phyloP scores from a whole-genome alignment of 2,329 filamentous ascomycete genomes.

The Penicillium sp. region DNA sequence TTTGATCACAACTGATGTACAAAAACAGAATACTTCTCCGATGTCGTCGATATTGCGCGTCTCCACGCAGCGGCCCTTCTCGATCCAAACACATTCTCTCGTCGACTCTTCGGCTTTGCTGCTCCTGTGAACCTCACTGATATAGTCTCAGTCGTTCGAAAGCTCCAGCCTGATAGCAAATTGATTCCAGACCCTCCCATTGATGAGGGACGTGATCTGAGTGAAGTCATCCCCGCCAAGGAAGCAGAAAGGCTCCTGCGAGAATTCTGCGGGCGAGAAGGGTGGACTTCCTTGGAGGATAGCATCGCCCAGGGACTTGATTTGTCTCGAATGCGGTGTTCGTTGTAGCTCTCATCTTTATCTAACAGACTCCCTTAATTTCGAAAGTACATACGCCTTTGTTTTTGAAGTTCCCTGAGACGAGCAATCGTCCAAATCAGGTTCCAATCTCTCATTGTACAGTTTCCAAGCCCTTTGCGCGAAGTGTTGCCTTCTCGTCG shows the following conservation, averaged over 20 bases:
- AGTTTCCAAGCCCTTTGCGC: too few species aligned
- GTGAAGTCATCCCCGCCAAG: constrained; percentile 16
- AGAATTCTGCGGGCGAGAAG: constrained; percentile 19
- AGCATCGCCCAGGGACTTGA: constrained; percentile 9
- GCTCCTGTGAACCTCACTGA: constrained; percentile 4
- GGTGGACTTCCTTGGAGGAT: constrained; percentile 27
- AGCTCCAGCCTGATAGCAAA: constrained; percentile 33
- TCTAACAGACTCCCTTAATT: too few species aligned
- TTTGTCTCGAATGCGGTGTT: not conserved
- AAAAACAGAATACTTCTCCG: constrained; percentile 6
- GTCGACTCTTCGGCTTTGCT: constrained; percentile 6
- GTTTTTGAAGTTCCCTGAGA: too few species aligned
- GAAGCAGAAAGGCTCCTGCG: constrained; percentile 25
- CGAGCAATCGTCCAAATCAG: not conserved
- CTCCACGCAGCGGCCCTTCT: constrained; percentile 3
- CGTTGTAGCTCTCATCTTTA: not conserved
- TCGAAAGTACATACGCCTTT: not conserved
- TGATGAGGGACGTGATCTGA: constrained; percentile 20
- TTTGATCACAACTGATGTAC: not conserved
- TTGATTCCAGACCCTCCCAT: constrained; percentile 25
- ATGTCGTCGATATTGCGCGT: constrained; percentile 27
- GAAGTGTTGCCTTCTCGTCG: not conserved
- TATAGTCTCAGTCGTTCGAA: constrained; percentile 22
- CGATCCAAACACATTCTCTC: constrained; percentile 3
- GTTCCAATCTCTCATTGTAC: not conserved